These are phyloP conservation scores for Coniochaeta sp. DNA, from an alignment of 2,329 filamentous ascomycete genomes.

Conservation along the genomic window DNA sequence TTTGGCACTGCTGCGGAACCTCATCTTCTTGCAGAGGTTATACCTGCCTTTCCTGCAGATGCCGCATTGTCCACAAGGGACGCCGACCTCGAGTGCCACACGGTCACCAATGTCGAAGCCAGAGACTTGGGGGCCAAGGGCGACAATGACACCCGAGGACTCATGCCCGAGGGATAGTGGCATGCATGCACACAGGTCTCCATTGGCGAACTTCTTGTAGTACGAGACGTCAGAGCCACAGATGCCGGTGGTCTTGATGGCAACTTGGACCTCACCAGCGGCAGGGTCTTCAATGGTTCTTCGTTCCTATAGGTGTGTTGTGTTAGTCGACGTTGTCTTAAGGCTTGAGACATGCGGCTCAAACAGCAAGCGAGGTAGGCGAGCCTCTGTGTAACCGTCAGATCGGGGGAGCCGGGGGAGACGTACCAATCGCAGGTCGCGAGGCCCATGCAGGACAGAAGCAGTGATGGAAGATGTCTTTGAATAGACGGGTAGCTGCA, in stretches of 20 bases:
- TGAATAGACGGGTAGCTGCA: conserved; percentile 34
- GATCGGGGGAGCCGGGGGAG: conserved; percentile 13
- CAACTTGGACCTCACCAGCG: conserved; percentile 54
- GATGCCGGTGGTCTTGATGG: conserved; percentile 59
- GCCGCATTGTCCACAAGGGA: conserved; percentile 44
- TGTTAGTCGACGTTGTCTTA: conserved; percentile 10
- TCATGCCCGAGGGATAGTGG: conserved; percentile 61
- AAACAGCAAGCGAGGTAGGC: conserved; percentile 7
- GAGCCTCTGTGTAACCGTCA: conserved; percentile 14
- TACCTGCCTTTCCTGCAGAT: conserved; percentile 48
- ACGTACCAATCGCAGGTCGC: conserved; percentile 51
- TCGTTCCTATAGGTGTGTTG: conserved; percentile 33
- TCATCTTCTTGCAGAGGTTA: conserved; percentile 55
- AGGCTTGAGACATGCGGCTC: conserved; percentile 4
- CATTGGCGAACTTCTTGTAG: conserved; percentile 67
- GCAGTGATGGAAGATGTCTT: conserved; percentile 39
- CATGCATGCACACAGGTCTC: conserved; percentile 58
- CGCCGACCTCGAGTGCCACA: conserved; percentile 51
- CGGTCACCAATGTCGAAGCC: conserved; percentile 49
- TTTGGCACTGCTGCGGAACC: conserved; percentile 56
- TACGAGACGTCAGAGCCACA: conserved; percentile 66
- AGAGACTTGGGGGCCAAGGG: conserved; percentile 43
- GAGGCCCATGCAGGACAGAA: conserved; percentile 50
- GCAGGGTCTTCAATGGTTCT: conserved; percentile 40
- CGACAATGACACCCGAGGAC: conserved; percentile 51